A percentile compares a stretch with the other conserved stretches of the same genome.
phyloP scores from a whole-genome alignment of 2,329 filamentous ascomycete genomes.

The Penicillium sp. region DNA sequence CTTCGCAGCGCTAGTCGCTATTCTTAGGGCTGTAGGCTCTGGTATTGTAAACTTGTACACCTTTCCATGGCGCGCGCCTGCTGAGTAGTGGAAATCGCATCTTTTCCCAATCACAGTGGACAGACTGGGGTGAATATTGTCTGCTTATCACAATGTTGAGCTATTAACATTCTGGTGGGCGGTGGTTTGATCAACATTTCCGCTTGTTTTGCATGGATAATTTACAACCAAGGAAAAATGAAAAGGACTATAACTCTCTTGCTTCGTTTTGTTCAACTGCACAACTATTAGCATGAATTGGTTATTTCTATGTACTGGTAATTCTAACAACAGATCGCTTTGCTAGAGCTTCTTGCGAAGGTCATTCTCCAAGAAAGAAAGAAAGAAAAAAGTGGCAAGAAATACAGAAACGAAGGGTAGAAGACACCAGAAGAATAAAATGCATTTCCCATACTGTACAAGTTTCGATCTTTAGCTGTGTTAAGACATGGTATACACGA shows the following conservation, averaged over 20 bases:
- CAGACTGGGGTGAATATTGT: not conserved
- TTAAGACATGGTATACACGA: slow-evolving; percentile 33
- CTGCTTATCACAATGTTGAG: not conserved
- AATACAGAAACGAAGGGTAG: slow-evolving; percentile 22
- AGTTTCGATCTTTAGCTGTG: slow-evolving; percentile 39
- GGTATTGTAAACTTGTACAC: no score
- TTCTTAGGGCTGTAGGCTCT: no score
- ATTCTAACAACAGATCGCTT: slow-evolving; percentile 9
- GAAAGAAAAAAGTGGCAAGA: slow-evolving; percentile 13
- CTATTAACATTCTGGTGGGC: not conserved
- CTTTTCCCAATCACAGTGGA: slow-evolving; percentile 27
- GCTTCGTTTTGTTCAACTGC: no score
- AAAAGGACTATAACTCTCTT: no score
- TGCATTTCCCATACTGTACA: slow-evolving; percentile 47
- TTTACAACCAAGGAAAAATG: no score
- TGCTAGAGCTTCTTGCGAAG: slow-evolving; percentile 15
- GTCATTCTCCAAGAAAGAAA: not conserved
- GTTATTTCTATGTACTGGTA: slow-evolving; percentile 17
- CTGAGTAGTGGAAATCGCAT: not conserved
- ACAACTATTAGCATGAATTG: not conserved
- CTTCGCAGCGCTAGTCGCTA: no score
- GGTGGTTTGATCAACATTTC: no score
- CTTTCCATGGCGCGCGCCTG: not conserved
- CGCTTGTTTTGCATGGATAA: no score
- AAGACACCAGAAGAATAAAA: slow-evolving; percentile 40